phyloP scores from a whole-genome alignment of 768 basidiomycete genomes.

The Boletus sp. region DNA sequence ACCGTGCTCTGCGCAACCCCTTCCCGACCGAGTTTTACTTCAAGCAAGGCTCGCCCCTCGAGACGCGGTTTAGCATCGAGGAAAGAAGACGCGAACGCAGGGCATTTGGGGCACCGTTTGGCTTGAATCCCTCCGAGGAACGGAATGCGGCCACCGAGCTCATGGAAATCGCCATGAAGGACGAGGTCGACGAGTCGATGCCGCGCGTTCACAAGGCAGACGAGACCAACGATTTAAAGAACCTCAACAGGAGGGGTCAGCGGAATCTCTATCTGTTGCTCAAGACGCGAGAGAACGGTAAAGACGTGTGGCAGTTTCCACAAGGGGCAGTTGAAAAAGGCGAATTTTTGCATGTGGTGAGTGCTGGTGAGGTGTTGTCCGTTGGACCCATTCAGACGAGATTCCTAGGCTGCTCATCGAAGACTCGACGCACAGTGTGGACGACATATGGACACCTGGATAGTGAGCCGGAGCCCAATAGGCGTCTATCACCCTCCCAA shows the following conservation, averaged over 20 bases:
- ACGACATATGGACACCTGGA: slow-evolving; percentile 85
- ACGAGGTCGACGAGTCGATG: slow-evolving; percentile 59
- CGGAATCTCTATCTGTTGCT: slow-evolving; percentile 84
- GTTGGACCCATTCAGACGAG: background rate
- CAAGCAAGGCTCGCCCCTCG: slow-evolving; percentile 83
- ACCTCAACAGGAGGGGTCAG: slow-evolving; percentile 77
- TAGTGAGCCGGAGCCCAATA: slow-evolving; percentile 87
- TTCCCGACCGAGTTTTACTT: slow-evolving; percentile 91
- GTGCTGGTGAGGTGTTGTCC: slow-evolving; percentile 12
- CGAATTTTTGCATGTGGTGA: slow-evolving; percentile 77
- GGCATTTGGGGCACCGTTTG: slow-evolving; percentile 69
- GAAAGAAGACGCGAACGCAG: slow-evolving; percentile 67
- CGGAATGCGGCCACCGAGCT: slow-evolving; percentile 47
- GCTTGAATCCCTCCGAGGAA: slow-evolving; percentile 40
- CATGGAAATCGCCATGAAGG: slow-evolving; percentile 56
- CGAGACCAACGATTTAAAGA: slow-evolving; percentile 54
- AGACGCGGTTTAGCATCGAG: slow-evolving; percentile 74
- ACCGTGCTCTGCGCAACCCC: slow-evolving; percentile 83
- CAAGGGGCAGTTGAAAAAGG: slow-evolving; percentile 56
- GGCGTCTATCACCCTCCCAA: slow-evolving; percentile 63
- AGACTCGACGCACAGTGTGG: slow-evolving; percentile 73
- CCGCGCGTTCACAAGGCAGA: slow-evolving; percentile 63
- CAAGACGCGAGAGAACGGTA: slow-evolving; percentile 43
- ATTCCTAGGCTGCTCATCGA: slow-evolving; percentile 64
- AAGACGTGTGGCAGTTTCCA: slow-evolving; percentile 79